Percentiles rank a stretch among this genome's conserved stretches.
Conservation (phyloP, 2,329 filamentous ascomycete species). For the Ophiostoma quercus region DNA sequence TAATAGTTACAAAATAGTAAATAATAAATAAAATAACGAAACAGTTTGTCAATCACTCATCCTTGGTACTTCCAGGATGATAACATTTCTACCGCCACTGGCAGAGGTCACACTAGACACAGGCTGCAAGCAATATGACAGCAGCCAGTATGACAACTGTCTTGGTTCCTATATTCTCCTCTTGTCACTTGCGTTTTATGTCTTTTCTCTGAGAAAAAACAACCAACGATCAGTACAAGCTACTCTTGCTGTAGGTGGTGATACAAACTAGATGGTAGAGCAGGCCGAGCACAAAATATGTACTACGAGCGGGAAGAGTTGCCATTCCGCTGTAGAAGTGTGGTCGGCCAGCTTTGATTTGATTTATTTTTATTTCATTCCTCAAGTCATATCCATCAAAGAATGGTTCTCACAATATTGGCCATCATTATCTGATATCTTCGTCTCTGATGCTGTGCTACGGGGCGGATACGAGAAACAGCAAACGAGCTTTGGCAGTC, state of each 20-base stretch:
- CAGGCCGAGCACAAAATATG: not conserved
- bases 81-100: not conserved
- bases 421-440: not conserved
- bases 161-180: not conserved
- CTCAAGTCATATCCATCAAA: no score
- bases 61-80: not conserved
- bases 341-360: not conserved
- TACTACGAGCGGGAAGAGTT: conserved; percentile 20
- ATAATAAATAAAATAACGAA: not conserved
- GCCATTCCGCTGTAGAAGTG: conserved; percentile 9
- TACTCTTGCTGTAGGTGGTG: not conserved
- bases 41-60: not conserved
- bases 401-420: not conserved
- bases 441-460: conserved; percentile 15
- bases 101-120: not conserved
- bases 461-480: conserved; percentile 18
- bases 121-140: not conserved
- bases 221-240: not conserved
- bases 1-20: no score
- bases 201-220: no score
- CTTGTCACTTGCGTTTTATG: not conserved
- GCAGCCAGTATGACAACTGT: not conserved
- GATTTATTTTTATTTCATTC: no score
- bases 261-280: not conserved
- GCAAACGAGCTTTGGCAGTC: conserved; percentile 12